Evolutionary conservation across 208 protist genomes (phyloP), one percentile per base, ranked within the genome.

Genomic region (Trypanosoma lewisi): DNA sequence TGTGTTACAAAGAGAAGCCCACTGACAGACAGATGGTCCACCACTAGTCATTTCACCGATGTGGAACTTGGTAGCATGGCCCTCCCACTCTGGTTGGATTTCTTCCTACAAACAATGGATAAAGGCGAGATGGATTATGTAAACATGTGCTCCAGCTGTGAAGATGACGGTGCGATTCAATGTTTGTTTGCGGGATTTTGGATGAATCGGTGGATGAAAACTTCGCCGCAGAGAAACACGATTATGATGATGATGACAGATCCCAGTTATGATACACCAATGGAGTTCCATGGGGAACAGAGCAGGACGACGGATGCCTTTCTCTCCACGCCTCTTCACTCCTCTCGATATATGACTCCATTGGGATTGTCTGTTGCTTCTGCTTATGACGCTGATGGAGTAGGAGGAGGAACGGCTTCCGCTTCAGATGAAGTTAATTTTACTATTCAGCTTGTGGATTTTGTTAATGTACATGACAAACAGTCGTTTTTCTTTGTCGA

Each of bases 401-500:
- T 37, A 0, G 28, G 25, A 62, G 6, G 19, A 44, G 58, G 33
- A 39, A n/a, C 27, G 11, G 47, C 8, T 11, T 30, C 19, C 27
- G 52, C 31, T n/a, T 17, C 27, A 50, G 17, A 70, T 31, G 33
- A 63, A 17, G 9, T 56, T 48, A 36, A 42, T 14, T 70, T 19
- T 27, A 31, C 7, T 37, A 25, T 70, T 50, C 8, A 41, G 23
- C 49, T 70, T 33, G 25, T 51, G 8, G 25, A 31, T n/a, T 70
- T 70, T 48, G 36, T 4, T 6, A 62, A 70, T 49, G 34, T 36
- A 7, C 57, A 70, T 34, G 48, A 55, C 30, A 49, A 25, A 27
- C 19, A 54, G 47, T 0, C 41, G 3, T 70, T 70, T 55, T 70
- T 63, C 27, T 70, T 70, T 63, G 55, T 57, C 30, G 34, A 70